Base-by-base conservation (phyloP, 768 basidiomycete genomes). In the Gloeostereum incarnatum region DNA sequence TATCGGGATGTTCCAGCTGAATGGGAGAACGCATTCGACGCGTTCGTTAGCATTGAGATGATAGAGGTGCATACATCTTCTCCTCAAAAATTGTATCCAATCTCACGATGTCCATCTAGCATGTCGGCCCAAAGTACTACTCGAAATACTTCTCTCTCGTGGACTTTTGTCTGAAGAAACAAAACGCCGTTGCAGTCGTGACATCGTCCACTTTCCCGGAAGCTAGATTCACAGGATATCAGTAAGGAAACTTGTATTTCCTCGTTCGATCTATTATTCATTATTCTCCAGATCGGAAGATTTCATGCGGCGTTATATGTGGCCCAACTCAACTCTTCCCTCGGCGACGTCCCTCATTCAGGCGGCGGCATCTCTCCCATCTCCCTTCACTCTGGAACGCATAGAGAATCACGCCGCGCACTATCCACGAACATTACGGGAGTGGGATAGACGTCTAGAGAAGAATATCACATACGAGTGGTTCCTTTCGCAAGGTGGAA, bases 401-500 rank as follows among this genome's bases (percentile, higher is more conserved):
- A 82, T 94, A 23, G 83, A 86, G 53, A 93, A 92, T 53, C 84
- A 88, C 46, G 78, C 81, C 34, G 75, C 82, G 29, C 84, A 90
- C 53, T 90, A 94, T 61, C 88, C 91, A 21, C 80, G 90, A 35
- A 94, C 91, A 19, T 71, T 94, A n/a, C 78, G 90, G 36, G 88
- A 90, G 63, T 94, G 91, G 91, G 78, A 77, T 21, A 68, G 80
- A 21, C 74, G 88, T 21, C 75, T 93, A 41, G 77, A 81, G 42
- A 60, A 62, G 33, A 83, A 83, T 52, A n/a, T n/a, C n/a, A n/a
- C n/a, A n/a, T n/a, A n/a, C n/a, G n/a, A n/a, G n/a, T n/a, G n/a
- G n/a, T n/a, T n/a, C n/a, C 54, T 79, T 29, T 63, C 65, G 8
- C 78, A 77, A 45, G 78, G 78, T 10, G 46, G 69, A 39, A 65